Evolutionary conservation across 1,139 yeast genomes (phyloP).

Genomic region (Petasospora rhodanensis): DNA sequence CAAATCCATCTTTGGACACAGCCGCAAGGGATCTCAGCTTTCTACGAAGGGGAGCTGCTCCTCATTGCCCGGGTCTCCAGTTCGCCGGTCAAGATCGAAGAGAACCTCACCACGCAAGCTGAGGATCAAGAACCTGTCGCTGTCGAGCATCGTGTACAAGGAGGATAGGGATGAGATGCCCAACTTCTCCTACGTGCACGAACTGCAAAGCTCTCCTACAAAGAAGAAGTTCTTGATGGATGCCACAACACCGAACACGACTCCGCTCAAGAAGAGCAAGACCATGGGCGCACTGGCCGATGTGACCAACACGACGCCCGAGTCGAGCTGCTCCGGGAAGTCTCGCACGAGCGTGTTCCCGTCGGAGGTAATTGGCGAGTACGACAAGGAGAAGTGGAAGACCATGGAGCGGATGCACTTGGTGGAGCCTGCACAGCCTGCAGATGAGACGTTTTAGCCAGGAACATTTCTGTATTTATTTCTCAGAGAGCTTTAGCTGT

Average conservation of each 20-base stretch:
- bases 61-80: constrained; percentile 22
- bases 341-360: constrained; percentile 50
- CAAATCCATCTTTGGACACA: constrained; percentile 21
- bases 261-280: constrained; percentile 6
- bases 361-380: constrained; percentile 57
- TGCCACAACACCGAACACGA: not conserved
- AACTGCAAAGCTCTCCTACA: constrained; percentile 25
- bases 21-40: constrained; percentile 18
- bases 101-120: constrained; percentile 19
- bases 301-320: constrained; percentile 26
- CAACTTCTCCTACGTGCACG: constrained; percentile 32
- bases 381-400: constrained; percentile 63
- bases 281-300: not conserved
- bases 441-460: too few species aligned
- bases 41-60: constrained; percentile 11
- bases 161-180: constrained; percentile 16
- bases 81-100: constrained; percentile 8
- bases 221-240: constrained; percentile 8
- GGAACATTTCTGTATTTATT: too few species aligned
- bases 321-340: constrained; percentile 33
- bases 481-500: not conserved
- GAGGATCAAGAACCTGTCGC: constrained; percentile 21
- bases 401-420: constrained; percentile 36
- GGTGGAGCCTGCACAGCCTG: too few species aligned
- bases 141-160: constrained; percentile 24